Evolutionary conservation across 768 basidiomycete species (phyloP), one percentile per base, ranked within the genome.

Genomic region (Nidularia pulvinata): DNA sequence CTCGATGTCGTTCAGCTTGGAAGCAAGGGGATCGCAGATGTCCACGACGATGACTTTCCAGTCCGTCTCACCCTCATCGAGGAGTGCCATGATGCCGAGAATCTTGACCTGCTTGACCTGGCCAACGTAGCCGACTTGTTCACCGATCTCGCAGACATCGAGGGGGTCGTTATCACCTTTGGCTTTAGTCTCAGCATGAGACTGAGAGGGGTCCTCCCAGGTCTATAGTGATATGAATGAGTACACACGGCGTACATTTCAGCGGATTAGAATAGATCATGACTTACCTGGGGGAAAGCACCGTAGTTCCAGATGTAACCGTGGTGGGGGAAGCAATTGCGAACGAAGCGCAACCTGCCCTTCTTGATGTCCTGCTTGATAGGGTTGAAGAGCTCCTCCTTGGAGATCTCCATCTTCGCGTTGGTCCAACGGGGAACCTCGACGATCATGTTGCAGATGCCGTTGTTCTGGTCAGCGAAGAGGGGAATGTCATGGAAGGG

Each of bases 241-340:
- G 16, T 33, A 39, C 37, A 46, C 11, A n/a, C 22, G 46, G 10
- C 11, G 14, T 19, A 22, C 30, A 49, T 13, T 44, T 22, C 14
- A 51, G 33, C n/a, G 47, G 30, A 16, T 11, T 22, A 44, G 42
- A 46, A 14, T 14, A 7, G n/a, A n/a, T 65, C 84, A 47, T 52
- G 89, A 65, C 84, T 47, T 52, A 89, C 94, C 85, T 96, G 94
- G 57, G 96, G 96, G 86, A 99, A 97, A 55, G 95, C 95, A 65
- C 96, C 96, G 67, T 99, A 99, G 83, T 99, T 99, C 97, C 97
- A 99, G 80, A 99, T 95, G 82, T 98, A 95, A 36, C 97, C 96
- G 69, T 98, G 95, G 80, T 99, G 97, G 62, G 97, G 97, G 91
- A 99, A 99, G 76, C 97, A 98, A 83, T 98, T 98, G 76, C 97